Base-by-base conservation (phyloP, 2,329 filamentous ascomycete species). In the Chaetomium globosum region DNA sequence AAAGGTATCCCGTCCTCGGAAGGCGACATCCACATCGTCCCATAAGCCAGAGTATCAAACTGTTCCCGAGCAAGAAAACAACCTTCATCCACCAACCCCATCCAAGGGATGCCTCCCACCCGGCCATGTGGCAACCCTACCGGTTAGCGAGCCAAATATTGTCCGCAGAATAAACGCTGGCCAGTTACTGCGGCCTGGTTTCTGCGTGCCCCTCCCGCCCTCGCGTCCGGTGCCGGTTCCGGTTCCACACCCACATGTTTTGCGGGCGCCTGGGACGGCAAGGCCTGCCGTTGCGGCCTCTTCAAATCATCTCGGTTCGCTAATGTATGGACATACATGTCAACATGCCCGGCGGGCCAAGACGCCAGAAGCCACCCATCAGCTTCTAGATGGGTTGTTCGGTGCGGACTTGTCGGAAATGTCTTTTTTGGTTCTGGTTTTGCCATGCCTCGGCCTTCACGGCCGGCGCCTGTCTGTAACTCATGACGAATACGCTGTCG, bases 131-230 rank as follows among this genome's bases (percentile, higher is more conserved):
- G 56, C 53, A 52, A 63, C 46, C 55, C 33, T 51, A 26, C 46
- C 64, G 28, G 33, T 55, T n/a, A 48, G 19, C 66, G 53, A 53
- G 28, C 59, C 52, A 64, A 51, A 57, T 19, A 54, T 28, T 21
- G 12, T 16, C 59, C 46, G 30, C 19, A 30, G 39, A 61, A 53
- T 69, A 69, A 39, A 65, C 67, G 67, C 67, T 69, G 67, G 65
- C 67, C 67, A 53, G 46, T 65, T 39, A 63, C 46, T 26, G 67
- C 65, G 65, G 67, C 67, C 67, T 51, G 59, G 31, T 48, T 30
- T 55, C 28, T 26, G 33, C 61, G 33, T 55, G 16, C 26, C 28
- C 30, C 36, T 53, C 58, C 52, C 55, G 46, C 21, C 3, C 13
- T 19, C 26, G 30, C 21, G 12, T 59, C 43, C 36, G 28, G 9